phyloP scores from a whole-genome alignment of 306 rosid genomes.

The Quercus mongolica region DNA sequence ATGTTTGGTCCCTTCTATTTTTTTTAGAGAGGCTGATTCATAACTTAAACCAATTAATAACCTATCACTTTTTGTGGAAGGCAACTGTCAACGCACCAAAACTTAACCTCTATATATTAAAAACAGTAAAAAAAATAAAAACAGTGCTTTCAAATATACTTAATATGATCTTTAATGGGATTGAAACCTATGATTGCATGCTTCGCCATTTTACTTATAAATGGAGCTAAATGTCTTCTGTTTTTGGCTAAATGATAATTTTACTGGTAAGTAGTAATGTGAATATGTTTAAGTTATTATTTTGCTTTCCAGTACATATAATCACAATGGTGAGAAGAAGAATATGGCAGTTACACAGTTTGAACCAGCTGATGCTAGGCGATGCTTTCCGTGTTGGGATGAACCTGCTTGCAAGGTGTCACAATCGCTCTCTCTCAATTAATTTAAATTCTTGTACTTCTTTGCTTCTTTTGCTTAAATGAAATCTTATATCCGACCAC shows the following conservation, averaged over 20 bases:
- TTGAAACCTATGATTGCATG: neutral
- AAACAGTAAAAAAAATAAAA: too few relatives aligned
- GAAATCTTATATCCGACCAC: neutral
- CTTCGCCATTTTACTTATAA: neutral
- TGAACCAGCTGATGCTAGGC: conserved; percentile 96
- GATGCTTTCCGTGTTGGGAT: conserved; percentile 99
- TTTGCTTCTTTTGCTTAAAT: neutral
- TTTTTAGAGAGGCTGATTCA: too few relatives aligned
- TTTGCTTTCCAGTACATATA: conserved; percentile 53
- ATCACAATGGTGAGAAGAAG: conserved; percentile 75
- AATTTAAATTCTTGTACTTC: neutral
- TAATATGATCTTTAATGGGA: too few relatives aligned
- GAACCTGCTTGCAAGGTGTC: conserved; percentile 96
- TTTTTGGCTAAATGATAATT: neutral
- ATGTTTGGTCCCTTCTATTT: too few relatives aligned
- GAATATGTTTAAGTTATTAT: neutral
- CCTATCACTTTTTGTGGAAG: too few relatives aligned
- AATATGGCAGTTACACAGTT: conserved; percentile 97
- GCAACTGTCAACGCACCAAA: too few relatives aligned
- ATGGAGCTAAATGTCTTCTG: neutral
- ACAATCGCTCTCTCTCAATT: conserved; percentile 8
- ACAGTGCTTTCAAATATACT: too few relatives aligned
- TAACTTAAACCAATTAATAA: too few relatives aligned
- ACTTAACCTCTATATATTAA: too few relatives aligned
- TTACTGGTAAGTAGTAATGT: neutral